phyloP scores from a whole-genome alignment of 352 stramenopile genomes.

The Aphanomyces euteiches region DNA sequence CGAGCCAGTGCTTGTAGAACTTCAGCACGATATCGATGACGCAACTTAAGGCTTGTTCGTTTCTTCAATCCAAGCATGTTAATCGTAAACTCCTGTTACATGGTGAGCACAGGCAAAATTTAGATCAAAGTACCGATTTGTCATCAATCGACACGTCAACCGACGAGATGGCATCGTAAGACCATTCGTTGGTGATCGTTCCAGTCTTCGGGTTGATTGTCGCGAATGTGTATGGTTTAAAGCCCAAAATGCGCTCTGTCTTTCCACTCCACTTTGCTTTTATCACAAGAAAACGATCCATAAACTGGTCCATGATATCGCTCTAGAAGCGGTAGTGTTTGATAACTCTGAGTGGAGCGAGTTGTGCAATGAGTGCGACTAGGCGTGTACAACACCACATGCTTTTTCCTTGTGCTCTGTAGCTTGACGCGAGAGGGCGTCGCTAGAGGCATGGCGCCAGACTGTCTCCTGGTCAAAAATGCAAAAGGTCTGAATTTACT shows the following conservation, averaged over 20 bases:
- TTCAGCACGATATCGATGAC: constrained; percentile 10
- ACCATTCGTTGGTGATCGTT: constrained; percentile 25
- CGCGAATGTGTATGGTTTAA: constrained; percentile 22
- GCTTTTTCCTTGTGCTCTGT: no score
- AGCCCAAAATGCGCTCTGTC: constrained; percentile 15
- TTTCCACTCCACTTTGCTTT: constrained; percentile 27
- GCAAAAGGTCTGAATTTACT: not conserved
- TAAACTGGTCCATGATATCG: constrained; percentile 15
- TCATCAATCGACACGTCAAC: constrained; percentile 18
- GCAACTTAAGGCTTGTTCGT: constrained; percentile 17
- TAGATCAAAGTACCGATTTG: constrained; percentile 3
- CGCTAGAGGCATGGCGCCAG: not conserved
- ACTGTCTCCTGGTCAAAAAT: not conserved
- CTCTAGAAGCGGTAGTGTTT: no score
- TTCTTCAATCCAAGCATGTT: constrained; percentile 28
- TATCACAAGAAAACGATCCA: constrained; percentile 18
- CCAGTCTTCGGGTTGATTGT: constrained; percentile 18
- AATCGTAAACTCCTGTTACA: constrained; percentile 21
- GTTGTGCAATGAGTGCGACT: no score
- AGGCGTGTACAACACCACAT: no score
- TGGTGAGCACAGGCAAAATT: not conserved
- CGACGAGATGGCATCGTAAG: constrained; percentile 22
- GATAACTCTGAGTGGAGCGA: no score
- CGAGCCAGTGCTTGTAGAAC: constrained; percentile 15
- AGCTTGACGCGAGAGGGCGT: not conserved